Conservation (phyloP, 2,329 filamentous ascomycete species). For the Penicillium psychrosexuale region DNA sequence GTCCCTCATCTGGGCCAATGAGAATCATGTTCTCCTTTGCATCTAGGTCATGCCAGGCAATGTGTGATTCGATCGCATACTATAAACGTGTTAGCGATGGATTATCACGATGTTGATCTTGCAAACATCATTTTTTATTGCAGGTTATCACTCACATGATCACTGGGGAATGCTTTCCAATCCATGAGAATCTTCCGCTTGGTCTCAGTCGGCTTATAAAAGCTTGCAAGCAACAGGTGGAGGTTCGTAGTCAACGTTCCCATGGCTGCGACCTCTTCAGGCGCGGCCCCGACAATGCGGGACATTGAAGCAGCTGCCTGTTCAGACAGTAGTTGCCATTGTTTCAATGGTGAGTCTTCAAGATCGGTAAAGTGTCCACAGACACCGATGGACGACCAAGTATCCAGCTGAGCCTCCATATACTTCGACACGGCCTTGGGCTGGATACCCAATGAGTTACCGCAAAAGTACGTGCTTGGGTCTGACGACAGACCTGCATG, state of each 20-base stretch:
- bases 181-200: conserved; percentile 76
- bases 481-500: conserved; percentile 35
- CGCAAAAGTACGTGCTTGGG: conserved; percentile 70
- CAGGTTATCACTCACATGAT: conserved; percentile 56
- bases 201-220: conserved; percentile 66
- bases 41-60: conserved; percentile 66
- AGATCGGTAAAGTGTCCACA: conserved; percentile 74
- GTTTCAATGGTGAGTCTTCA: conserved; percentile 62
- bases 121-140: neutral
- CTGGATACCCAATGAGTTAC: conserved; percentile 83
- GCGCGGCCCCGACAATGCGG: conserved; percentile 68
- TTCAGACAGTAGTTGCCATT: conserved; percentile 77
- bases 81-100: conserved; percentile 34
- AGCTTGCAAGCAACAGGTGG: conserved; percentile 75
- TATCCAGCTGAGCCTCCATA: conserved; percentile 69
- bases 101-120: neutral
- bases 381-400: conserved; percentile 79
- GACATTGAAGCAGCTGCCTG: conserved; percentile 67
- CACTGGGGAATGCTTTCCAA: conserved; percentile 83
- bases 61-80: conserved; percentile 80
- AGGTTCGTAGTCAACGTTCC: conserved; percentile 78
- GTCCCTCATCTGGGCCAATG: conserved; percentile 59
- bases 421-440: conserved; percentile 65
- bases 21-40: conserved; percentile 67
- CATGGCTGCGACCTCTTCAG: conserved; percentile 78